These are phyloP conservation scores for Trypanosoma caninum DNA, from an alignment of 208 protist genomes.

Conservation along the genomic window DNA sequence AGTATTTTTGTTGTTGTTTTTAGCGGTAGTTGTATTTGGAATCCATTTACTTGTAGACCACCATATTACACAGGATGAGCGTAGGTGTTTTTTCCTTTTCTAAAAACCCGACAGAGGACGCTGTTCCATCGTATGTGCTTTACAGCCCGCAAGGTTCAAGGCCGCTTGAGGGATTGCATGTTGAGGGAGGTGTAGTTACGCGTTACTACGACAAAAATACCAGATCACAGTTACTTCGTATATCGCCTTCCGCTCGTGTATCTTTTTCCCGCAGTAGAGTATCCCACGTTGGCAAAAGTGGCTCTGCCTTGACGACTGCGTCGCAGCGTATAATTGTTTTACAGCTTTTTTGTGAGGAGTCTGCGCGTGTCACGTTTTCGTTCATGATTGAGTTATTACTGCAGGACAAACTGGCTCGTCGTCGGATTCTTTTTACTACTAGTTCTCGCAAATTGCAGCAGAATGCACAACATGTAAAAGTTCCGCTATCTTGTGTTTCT, in stretches of 20 bases:
- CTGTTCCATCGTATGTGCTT: slow-evolving; percentile 42
- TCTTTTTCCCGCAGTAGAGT: slow-evolving; percentile 38
- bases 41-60: too few species aligned
- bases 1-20: too few species aligned
- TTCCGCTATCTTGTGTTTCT: slow-evolving; percentile 48
- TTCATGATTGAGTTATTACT: slow-evolving; percentile 27
- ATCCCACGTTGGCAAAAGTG: background rate
- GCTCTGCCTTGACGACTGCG: background rate
- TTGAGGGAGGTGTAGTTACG: slow-evolving; percentile 24
- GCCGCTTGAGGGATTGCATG: slow-evolving; percentile 48
- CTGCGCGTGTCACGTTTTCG: slow-evolving; percentile 12
- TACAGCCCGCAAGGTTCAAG: slow-evolving; percentile 78
- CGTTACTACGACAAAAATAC: slow-evolving; percentile 65
- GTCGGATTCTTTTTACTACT: slow-evolving; percentile 45
- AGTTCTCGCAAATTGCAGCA: slow-evolving; percentile 28
- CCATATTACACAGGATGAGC: too few species aligned
- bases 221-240: slow-evolving; percentile 71
- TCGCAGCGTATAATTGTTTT: slow-evolving; percentile 42
- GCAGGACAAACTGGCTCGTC: slow-evolving; percentile 27
- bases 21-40: too few species aligned
- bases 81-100: background rate
- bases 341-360: slow-evolving; percentile 49
- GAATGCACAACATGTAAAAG: slow-evolving; percentile 52
- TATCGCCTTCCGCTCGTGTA: slow-evolving; percentile 38
- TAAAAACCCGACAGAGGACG: slow-evolving; percentile 8